Evolutionary conservation across 1,139 yeast genomes (phyloP).

Genomic region (Hemisphaericaspora xylofermentans): DNA sequence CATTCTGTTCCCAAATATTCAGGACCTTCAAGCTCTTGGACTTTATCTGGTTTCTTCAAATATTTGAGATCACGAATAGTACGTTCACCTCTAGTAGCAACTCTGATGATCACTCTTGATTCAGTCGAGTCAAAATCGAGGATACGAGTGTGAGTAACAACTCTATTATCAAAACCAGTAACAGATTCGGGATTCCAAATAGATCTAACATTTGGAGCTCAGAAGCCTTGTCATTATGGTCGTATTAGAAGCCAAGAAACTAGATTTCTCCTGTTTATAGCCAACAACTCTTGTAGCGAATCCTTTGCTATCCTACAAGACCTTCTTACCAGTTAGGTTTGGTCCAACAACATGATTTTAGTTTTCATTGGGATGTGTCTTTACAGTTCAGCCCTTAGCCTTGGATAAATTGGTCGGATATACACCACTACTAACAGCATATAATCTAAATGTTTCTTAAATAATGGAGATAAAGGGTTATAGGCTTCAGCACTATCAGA

Average conservation of each 20-base stretch:
- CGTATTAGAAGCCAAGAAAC: constrained; percentile 50
- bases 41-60: constrained; percentile 24
- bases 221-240: constrained; percentile 45
- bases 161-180: constrained; percentile 72
- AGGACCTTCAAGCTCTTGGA: constrained; percentile 14
- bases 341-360: constrained; percentile 67
- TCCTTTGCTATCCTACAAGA: constrained; percentile 57
- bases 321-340: constrained; percentile 67
- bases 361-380: constrained; percentile 58
- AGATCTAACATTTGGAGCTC: constrained; percentile 43
- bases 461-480: constrained; percentile 61
- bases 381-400: constrained; percentile 58
- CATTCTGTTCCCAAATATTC: constrained; percentile 17
- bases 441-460: constrained; percentile 54
- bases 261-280: constrained; percentile 63
- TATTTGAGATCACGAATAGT: constrained; percentile 36
- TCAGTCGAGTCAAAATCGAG: constrained; percentile 57
- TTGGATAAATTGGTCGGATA: constrained; percentile 64
- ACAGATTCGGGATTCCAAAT: constrained; percentile 51
- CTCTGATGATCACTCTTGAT: constrained; percentile 65
- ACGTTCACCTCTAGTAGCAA: constrained; percentile 63
- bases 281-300: constrained; percentile 65
- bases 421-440: constrained; percentile 65
- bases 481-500: constrained; percentile 64
- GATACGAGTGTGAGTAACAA: constrained; percentile 61